Percentiles rank a stretch among this genome's conserved stretches.
Conservation (phyloP, 2,329 filamentous ascomycete species). For the Monilinia aucupariae region DNA sequence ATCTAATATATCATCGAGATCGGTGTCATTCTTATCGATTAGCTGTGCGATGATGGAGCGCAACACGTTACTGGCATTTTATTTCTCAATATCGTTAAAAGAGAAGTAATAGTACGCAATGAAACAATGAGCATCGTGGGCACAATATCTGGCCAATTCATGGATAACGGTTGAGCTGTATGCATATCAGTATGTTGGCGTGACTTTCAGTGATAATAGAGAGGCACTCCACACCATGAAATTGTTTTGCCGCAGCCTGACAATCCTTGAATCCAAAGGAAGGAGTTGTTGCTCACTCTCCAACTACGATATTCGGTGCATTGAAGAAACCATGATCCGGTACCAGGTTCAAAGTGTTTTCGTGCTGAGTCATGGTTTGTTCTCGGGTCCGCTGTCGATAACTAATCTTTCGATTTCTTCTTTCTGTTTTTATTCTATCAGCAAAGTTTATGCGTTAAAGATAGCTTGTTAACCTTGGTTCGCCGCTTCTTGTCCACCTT, state of each 20-base stretch:
- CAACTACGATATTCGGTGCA: not conserved
- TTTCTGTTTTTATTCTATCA: not conserved
- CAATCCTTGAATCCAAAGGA: not conserved
- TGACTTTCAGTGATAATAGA: not conserved
- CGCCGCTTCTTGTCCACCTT: too few relatives aligned
- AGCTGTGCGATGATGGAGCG: not conserved
- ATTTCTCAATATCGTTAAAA: not conserved
- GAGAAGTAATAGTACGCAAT: conserved; percentile 7
- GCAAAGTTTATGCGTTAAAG: too few relatives aligned
- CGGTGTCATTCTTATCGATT: not conserved
- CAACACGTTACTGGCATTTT: not conserved
- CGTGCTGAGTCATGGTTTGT: not conserved
- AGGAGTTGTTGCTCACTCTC: not conserved
- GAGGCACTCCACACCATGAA: not conserved
- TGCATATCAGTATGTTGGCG: not conserved
- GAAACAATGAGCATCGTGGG: not conserved
- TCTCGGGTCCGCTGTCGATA: not conserved
- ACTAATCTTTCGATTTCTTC: not conserved
- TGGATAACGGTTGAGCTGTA: conserved; percentile 3
- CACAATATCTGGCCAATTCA: not conserved
- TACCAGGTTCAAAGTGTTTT: not conserved
- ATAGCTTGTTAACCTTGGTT: not conserved
- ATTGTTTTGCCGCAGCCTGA: conserved; percentile 6
- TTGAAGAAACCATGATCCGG: conserved; percentile 1
- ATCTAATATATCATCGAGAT: not conserved